These are phyloP conservation scores for Lasiosphaeria hispida DNA, from an alignment of 495 filamentous ascomycete genomes.

Conservation along the genomic window DNA sequence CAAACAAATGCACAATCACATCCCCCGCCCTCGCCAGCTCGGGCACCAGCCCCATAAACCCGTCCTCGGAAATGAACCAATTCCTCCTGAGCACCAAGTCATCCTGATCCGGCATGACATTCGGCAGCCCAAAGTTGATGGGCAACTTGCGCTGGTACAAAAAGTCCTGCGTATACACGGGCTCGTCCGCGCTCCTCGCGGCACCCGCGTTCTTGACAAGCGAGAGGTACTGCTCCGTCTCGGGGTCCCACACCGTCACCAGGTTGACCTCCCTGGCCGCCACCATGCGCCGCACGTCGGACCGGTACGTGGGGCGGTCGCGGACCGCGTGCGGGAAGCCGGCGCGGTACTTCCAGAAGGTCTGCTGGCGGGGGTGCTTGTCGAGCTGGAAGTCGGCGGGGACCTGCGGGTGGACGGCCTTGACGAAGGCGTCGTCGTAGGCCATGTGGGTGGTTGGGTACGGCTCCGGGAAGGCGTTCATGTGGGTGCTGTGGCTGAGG, in stretches of 20 bases:
- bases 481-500: constrained; percentile 1
- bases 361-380: background rate
- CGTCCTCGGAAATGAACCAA: constrained; percentile 4
- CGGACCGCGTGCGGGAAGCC: background rate
- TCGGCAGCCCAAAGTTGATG: background rate
- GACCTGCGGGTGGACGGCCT: background rate
- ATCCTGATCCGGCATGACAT: background rate
- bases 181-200: background rate
- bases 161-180: background rate
- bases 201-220: background rate
- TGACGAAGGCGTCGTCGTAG: constrained; percentile 2
- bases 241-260: background rate
- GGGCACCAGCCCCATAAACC: constrained; percentile 5
- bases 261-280: background rate
- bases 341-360: constrained; percentile 6
- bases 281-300: background rate
- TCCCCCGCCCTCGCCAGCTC: constrained; percentile 2
- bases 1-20: constrained; percentile 1
- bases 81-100: background rate
- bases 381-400: constrained; percentile 1
- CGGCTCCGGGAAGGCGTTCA: constrained; percentile 3
- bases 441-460: constrained; percentile 4
- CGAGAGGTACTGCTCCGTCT: background rate
- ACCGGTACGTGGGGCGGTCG: background rate
- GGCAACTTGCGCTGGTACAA: background rate